phyloP scores from a whole-genome alignment of 805 yeast genomes.

The Candida endomychidarum region DNA sequence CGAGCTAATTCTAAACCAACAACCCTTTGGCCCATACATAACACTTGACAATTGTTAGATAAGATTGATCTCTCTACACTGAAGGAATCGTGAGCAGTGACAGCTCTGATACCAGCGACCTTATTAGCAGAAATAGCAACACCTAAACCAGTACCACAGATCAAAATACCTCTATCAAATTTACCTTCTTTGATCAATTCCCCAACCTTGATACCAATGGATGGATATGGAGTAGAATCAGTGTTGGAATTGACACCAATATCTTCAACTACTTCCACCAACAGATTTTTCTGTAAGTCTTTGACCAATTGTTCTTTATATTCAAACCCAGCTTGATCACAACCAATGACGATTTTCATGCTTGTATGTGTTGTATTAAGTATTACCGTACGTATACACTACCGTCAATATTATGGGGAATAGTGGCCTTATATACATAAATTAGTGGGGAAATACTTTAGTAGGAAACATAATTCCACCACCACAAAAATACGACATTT shows the following conservation, averaged over 20 bases:
- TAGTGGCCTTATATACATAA: slow-evolving; percentile 4
- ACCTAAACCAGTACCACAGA: slow-evolving; percentile 51
- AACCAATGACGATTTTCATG: slow-evolving; percentile 36
- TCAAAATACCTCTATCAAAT: slow-evolving; percentile 45
- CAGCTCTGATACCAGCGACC: slow-evolving; percentile 48
- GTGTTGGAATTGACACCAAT: slow-evolving; percentile 37
- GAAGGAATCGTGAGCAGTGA: slow-evolving; percentile 49
- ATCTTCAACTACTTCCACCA: slow-evolving; percentile 35
- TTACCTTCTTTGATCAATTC: slow-evolving; percentile 39
- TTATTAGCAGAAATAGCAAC: slow-evolving; percentile 51
- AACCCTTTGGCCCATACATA: slow-evolving; percentile 51
- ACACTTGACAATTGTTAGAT: slow-evolving; percentile 44
- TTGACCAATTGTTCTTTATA: slow-evolving; percentile 39
- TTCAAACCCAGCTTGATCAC: slow-evolving; percentile 47
- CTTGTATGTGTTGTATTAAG: too few relatives aligned
- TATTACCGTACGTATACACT: too few relatives aligned
- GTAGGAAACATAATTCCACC: not conserved
- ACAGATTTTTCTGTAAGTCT: slow-evolving; percentile 29
- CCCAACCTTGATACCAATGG: slow-evolving; percentile 44
- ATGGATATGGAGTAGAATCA: slow-evolving; percentile 41
- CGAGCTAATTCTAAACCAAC: slow-evolving; percentile 45
- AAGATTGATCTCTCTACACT: slow-evolving; percentile 46
- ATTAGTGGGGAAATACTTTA: slow-evolving; percentile 13
- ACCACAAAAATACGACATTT: not conserved
- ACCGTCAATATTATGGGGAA: too few relatives aligned